phyloP scores from a whole-genome alignment of 2,329 filamentous ascomycete species.

The Sclerotiophoma versabilis region DNA sequence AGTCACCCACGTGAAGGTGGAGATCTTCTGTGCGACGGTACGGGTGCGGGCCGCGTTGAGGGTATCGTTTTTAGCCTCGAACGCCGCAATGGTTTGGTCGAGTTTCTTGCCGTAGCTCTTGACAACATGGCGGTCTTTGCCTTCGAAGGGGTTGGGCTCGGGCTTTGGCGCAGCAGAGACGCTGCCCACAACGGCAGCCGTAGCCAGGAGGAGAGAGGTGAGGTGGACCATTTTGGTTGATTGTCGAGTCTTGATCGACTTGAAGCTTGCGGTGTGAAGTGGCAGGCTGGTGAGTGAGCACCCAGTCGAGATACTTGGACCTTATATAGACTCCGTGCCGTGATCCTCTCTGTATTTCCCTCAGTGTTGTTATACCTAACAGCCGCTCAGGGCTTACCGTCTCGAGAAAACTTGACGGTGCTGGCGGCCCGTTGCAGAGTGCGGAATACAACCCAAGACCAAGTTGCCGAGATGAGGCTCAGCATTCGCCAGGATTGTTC shows the following conservation, averaged over 20 bases:
- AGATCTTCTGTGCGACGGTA: slow-evolving; percentile 35
- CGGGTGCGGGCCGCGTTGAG: slow-evolving; percentile 38
- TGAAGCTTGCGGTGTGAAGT: not conserved
- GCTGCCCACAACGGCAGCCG: slow-evolving; percentile 26
- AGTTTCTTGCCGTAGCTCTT: slow-evolving; percentile 36
- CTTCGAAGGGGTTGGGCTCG: slow-evolving; percentile 31
- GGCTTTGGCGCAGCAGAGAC: slow-evolving; percentile 26
- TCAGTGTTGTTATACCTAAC: not conserved
- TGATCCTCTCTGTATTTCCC: not conserved
- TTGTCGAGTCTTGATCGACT: not conserved
- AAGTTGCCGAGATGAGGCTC: slow-evolving; percentile 9
- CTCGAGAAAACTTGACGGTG: slow-evolving; percentile 7
- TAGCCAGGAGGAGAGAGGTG: slow-evolving; percentile 31
- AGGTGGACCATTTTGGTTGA: slow-evolving; percentile 34
- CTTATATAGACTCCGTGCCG: slow-evolving; percentile 6
- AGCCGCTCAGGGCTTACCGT: slow-evolving; percentile 3
- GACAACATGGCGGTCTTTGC: slow-evolving; percentile 35
- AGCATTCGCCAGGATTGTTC: not conserved
- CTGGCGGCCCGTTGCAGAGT: slow-evolving; percentile 15
- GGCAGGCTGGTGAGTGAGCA: not conserved
- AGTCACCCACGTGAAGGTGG: slow-evolving; percentile 39
- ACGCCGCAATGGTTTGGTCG: slow-evolving; percentile 34
- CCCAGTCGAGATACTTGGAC: not conserved
- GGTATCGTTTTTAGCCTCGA: slow-evolving; percentile 30
- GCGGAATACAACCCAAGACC: not conserved